Base-by-base conservation (phyloP, 768 basidiomycete genomes). In the Chalciporus sphaerocephalus region DNA sequence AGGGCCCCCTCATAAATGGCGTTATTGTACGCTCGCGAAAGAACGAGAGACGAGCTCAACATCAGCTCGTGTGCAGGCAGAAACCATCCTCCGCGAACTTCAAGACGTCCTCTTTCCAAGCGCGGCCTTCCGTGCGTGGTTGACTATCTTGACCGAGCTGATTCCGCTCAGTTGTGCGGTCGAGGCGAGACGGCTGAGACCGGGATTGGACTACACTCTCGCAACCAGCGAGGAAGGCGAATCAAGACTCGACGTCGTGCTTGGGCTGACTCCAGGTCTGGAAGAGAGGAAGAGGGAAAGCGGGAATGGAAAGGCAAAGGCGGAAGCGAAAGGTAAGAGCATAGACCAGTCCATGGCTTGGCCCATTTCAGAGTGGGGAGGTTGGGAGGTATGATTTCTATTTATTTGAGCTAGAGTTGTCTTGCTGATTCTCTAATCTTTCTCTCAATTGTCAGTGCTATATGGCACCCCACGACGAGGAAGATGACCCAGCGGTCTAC, bases 401-500 rank as follows among this genome's bases (percentile, higher is more conserved):
- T 37, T 34, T 6, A 11, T 12, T 28, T 2, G 16, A n/a, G n/a
- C 38, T n/a, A 23, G 20, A 40, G 6, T 51, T 7, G 6, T 20
- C 39, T 27, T 23, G 36, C 8, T 22, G 8, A 3, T 3, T 20
- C 30, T 7, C 37, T 28, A 16, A 47, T 48, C 23, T 25, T 37
- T 32, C 22, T 27, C 41, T 36, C 7, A 11, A 0, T 45, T 12
- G 17, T 41, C 51, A 92, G 85, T 93, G 92, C 60, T 98, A 97
- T 65, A 87, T 96, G 80, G 88, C 92, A 2, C 89, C 91, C 33
- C 92, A 95, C 52, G 85, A 94, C 51, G 92, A 90, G 55, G 91
- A 92, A 58, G 93, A 95, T 52, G 94, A 98, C 64, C 93, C 93
- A 12, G 92, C 94, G 2, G 86, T 96, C 13, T 98, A 95, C 64